Evolutionary conservation across 768 basidiomycete genomes (phyloP).

Genomic region (Pleurotus cornucopiae): DNA sequence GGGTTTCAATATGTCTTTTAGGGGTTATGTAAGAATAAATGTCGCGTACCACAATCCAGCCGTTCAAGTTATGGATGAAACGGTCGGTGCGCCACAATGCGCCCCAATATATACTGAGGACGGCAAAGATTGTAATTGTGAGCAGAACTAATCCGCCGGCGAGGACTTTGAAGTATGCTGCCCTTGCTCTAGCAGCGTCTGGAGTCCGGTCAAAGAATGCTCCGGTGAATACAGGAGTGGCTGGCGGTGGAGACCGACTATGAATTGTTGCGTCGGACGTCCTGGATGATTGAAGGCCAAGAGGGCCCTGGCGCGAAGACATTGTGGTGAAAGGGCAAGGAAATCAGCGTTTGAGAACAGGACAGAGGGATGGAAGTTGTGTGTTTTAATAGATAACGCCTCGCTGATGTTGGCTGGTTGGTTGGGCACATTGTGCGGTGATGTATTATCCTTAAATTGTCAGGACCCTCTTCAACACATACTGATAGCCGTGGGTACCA

Average conservation of each 20-base stretch:
- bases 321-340: background rate
- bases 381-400: background rate
- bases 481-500: no score
- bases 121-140: background rate
- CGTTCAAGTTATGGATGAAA: conserved; percentile 37
- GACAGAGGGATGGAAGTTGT: background rate
- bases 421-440: background rate
- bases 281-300: background rate
- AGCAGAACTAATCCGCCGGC: conserved; percentile 26
- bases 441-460: background rate
- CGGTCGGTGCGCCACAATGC: conserved; percentile 37
- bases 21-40: background rate
- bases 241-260: background rate
- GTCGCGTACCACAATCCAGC: conserved; percentile 52
- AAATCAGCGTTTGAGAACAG: background rate
- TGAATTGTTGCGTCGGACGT: background rate
- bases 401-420: background rate
- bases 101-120: conserved; percentile 31
- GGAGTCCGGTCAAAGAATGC: conserved; percentile 24
- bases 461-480: no score
- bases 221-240: conserved; percentile 13
- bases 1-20: background rate
- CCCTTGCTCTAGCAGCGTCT: conserved; percentile 24
- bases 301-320: background rate
- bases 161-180: conserved; percentile 41